A percentile compares a stretch with the other conserved stretches of the same genome.
These are phyloP conservation scores for Saccharomycodes ludwigii DNA, from an alignment of 805 yeast species.

Conservation along the genomic window DNA sequence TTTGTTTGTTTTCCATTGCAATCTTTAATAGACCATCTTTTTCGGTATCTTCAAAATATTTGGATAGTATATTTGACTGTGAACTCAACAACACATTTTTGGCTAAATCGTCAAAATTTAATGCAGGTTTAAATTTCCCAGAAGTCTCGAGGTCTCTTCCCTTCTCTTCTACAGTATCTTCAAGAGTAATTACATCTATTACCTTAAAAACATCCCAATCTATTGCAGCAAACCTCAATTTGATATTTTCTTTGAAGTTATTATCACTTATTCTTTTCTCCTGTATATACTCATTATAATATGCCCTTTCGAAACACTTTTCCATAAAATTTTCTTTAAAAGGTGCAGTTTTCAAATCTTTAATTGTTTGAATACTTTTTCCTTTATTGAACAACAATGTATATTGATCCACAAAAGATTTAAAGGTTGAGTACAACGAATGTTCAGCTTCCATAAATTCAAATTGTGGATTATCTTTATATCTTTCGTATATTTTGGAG, in stretches of 20 bases:
- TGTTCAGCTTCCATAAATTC: conserved; percentile 53
- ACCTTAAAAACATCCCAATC: conserved; percentile 82
- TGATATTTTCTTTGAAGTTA: conserved; percentile 25
- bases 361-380: conserved; percentile 1
- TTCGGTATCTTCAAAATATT: conserved; percentile 39
- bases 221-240: conserved; percentile 53
- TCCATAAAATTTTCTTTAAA: conserved; percentile 28
- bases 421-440: conserved; percentile 43
- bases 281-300: conserved; percentile 28
- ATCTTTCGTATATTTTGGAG: conserved; percentile 25
- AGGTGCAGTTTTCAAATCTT: conserved; percentile 16
- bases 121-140: background rate
- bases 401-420: conserved; percentile 45
- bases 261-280: too few relatives aligned
- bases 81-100: background rate
- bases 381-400: conserved; percentile 5
- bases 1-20: conserved; percentile 11
- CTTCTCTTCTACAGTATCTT: conserved; percentile 46
- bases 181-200: conserved; percentile 57
- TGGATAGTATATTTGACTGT: conserved; percentile 38
- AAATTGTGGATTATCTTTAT: conserved; percentile 40
- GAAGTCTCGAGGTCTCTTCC: too few relatives aligned
- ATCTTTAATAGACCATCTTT: conserved; percentile 7
- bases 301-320: conserved; percentile 45
- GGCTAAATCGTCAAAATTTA: background rate